A percentile compares a stretch with the other conserved stretches of the same genome.
phyloP scores from a whole-genome alignment of 306 rosid genomes.

The Crotalaria pallida region DNA sequence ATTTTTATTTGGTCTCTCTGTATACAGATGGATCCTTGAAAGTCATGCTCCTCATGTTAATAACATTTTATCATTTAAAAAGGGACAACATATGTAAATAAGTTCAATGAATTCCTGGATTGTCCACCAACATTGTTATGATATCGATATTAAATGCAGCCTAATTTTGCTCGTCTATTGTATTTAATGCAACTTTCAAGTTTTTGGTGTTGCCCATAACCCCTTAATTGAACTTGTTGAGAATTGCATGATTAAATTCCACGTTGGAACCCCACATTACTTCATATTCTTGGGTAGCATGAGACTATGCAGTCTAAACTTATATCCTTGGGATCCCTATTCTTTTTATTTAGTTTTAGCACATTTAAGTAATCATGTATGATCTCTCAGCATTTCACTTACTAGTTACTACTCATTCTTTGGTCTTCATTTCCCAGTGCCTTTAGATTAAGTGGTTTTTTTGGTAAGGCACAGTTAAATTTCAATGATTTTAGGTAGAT shows the following conservation, averaged over 20 bases:
- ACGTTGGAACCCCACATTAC: not conserved
- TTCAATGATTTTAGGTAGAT: not conserved
- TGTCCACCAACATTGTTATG: not conserved
- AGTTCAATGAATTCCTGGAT: slow-evolving; percentile 7
- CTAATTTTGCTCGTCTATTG: not conserved
- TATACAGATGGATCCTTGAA: not conserved
- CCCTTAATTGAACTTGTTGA: not conserved
- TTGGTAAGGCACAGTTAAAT: not conserved
- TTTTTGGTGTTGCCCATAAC: not conserved
- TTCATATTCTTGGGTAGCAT: not conserved
- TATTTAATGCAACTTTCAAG: not conserved
- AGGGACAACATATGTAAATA: not conserved
- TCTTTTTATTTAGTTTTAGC: slow-evolving; percentile 9
- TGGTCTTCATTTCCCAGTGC: slow-evolving; percentile 4
- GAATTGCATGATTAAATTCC: not conserved
- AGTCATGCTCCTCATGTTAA: not conserved
- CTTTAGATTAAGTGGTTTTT: slow-evolving; percentile 10
- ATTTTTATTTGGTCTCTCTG: not conserved
- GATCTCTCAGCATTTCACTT: not conserved
- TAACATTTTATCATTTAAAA: not conserved
- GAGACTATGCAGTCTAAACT: not conserved
- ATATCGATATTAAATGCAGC: slow-evolving; percentile 8
- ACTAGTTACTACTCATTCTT: not conserved
- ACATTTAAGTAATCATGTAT: not conserved
- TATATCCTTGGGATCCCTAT: not conserved